A percentile compares a stretch with the other conserved stretches of the same genome.
Conservation (phyloP, 2,329 filamentous ascomycete genomes). For the Rhytidhysteron rufulum region DNA sequence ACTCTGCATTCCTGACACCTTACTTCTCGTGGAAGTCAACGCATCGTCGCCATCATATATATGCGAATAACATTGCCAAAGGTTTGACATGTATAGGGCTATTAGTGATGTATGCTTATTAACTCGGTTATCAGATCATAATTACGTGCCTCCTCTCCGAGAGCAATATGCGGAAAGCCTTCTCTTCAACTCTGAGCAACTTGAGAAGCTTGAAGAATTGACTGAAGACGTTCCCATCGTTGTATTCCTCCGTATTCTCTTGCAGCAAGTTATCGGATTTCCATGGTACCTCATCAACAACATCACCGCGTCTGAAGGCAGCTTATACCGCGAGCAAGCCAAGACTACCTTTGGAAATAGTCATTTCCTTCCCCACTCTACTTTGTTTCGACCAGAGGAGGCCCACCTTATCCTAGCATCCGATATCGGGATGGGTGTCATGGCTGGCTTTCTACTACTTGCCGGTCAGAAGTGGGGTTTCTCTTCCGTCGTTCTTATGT, state of each 20-base stretch:
- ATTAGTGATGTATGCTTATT: too few relatives aligned
- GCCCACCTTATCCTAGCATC: not conserved
- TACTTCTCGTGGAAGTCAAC: too few relatives aligned
- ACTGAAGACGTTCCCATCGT: not conserved
- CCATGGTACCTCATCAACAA: not conserved
- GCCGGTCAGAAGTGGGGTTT: not conserved
- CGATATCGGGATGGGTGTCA: too few relatives aligned
- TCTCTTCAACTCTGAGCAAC: not conserved
- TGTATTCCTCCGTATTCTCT: not conserved
- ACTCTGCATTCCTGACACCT: not conserved
- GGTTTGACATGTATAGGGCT: too few relatives aligned
- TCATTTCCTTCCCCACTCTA: not conserved
- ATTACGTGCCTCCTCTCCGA: not conserved
- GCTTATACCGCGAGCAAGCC: not conserved
- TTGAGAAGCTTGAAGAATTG: not conserved
- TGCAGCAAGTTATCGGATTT: not conserved
- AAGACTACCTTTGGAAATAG: not conserved
- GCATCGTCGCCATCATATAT: not conserved
- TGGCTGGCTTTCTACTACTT: not conserved
- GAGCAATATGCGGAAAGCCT: not conserved
- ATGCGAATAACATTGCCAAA: not conserved
- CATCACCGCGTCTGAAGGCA: not conserved
- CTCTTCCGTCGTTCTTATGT: too few relatives aligned
- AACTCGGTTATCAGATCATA: too few relatives aligned
- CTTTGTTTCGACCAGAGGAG: not conserved